Conservation (phyloP, 371 early-diverging fungal species). For the Mucor racemosus region DNA sequence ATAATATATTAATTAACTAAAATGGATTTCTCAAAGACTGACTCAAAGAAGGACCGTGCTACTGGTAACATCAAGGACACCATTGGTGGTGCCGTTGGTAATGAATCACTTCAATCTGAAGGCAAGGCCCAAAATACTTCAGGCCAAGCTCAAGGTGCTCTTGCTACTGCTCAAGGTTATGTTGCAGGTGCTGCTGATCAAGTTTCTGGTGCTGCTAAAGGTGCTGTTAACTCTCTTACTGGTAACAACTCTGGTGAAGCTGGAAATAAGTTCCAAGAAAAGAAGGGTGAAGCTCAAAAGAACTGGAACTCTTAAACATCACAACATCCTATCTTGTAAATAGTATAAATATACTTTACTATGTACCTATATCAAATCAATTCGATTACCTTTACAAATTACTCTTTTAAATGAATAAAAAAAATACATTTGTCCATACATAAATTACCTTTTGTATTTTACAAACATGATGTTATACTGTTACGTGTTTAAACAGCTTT, state of each 20-base stretch:
- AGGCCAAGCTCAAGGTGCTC: constrained; percentile 29
- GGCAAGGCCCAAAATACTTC: constrained; percentile 37
- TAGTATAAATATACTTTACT: background rate
- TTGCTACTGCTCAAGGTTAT: constrained; percentile 26
- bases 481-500: too few relatives aligned
- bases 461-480: too few relatives aligned
- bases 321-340: background rate
- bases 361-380: background rate
- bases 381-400: too few relatives aligned
- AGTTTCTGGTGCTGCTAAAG: constrained; percentile 28
- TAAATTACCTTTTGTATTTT: background rate
- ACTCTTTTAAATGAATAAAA: background rate
- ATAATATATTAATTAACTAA: background rate
- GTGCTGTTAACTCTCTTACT: constrained; percentile 30
- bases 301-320: constrained; percentile 21
- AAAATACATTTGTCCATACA: background rate
- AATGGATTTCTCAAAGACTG: constrained; percentile 29
- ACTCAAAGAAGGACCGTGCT: constrained; percentile 38
- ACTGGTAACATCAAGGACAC: constrained; percentile 50
- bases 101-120: constrained; percentile 45
- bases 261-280: constrained; percentile 26
- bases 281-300: constrained; percentile 40
- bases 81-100: constrained; percentile 48
- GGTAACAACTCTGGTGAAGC: constrained; percentile 31
- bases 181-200: constrained; percentile 27